phyloP scores from a whole-genome alignment of 306 rosid genomes.

The Cicer pinnatifidum region DNA sequence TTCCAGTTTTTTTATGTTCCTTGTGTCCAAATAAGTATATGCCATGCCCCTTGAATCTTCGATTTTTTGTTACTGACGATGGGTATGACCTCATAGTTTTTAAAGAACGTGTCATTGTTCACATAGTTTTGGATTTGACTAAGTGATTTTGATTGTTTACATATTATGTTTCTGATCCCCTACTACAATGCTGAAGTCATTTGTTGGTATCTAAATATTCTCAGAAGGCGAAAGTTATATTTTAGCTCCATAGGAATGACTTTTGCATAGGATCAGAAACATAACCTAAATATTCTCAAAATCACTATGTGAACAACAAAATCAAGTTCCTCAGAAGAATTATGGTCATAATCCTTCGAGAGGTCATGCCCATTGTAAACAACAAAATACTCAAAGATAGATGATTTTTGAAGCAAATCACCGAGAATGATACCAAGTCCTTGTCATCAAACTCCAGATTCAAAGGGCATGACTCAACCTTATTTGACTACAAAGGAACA shows the following conservation, averaged over 20 bases:
- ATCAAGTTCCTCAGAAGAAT: slow-evolving; percentile 54
- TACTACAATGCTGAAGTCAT: too few relatives aligned
- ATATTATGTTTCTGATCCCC: too few relatives aligned
- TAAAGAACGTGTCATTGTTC: slow-evolving; percentile 13
- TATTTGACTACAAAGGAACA: slow-evolving; percentile 79
- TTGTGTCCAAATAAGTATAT: slow-evolving; percentile 70
- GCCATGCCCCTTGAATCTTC: slow-evolving; percentile 73
- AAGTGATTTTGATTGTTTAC: too few relatives aligned
- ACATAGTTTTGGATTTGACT: too few relatives aligned
- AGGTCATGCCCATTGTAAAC: slow-evolving; percentile 52
- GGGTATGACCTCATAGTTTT: slow-evolving; percentile 51
- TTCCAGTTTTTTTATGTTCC: slow-evolving; percentile 74
- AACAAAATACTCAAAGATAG: slow-evolving; percentile 77
- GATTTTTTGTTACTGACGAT: slow-evolving; percentile 60
- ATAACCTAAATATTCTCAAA: too few relatives aligned
- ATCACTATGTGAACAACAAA: neutral
- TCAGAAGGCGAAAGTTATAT: too few relatives aligned
- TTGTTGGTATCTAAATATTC: too few relatives aligned
- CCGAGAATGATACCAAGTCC: slow-evolving; percentile 74
- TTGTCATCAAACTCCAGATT: slow-evolving; percentile 72
- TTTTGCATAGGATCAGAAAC: too few relatives aligned
- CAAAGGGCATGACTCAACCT: slow-evolving; percentile 71
- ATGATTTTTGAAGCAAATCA: slow-evolving; percentile 67
- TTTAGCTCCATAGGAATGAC: too few relatives aligned
- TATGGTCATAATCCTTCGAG: slow-evolving; percentile 69